Evolutionary conservation across 2,329 filamentous ascomycete genomes (phyloP).

Genomic region (Fusarium sambucinum): DNA sequence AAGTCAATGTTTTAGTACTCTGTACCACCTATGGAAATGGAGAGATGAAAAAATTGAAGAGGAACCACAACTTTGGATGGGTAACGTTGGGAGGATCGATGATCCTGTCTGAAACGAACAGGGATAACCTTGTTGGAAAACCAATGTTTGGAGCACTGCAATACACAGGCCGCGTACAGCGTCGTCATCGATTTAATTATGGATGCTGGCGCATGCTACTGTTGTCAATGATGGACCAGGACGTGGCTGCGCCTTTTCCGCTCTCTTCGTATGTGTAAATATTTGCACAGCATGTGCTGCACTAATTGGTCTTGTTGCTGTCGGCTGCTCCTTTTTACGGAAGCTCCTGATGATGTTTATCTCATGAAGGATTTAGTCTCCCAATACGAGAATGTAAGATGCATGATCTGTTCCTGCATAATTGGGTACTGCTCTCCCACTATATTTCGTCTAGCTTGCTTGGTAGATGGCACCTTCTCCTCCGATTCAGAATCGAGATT

Average conservation of each 20-base stretch:
- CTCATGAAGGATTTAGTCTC: neutral
- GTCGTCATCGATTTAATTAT: constrained; percentile 39
- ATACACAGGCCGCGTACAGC: constrained; percentile 34
- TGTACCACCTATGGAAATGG: constrained; percentile 8
- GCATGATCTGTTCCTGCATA: constrained; percentile 34
- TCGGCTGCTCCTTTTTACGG: neutral
- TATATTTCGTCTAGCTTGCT: constrained; percentile 13
- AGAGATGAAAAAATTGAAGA: constrained; percentile 10
- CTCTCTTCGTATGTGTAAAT: neutral
- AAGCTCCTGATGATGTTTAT: neutral
- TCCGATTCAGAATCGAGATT: constrained; percentile 33
- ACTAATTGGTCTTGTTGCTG: neutral
- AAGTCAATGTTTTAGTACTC: constrained; percentile 16
- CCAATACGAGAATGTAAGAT: constrained; percentile 16
- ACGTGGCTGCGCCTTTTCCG: neutral
- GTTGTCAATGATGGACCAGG: neutral
- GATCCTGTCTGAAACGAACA: constrained; percentile 29
- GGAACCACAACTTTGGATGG: constrained; percentile 7
- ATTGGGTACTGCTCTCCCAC: constrained; percentile 14
- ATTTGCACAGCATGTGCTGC: neutral
- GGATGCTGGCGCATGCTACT: constrained; percentile 10
- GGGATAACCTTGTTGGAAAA: constrained; percentile 24
- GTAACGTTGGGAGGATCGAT: constrained; percentile 22
- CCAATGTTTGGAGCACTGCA: constrained; percentile 13
- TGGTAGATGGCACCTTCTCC: constrained; percentile 6